These are phyloP conservation scores for Cyamopsis tetragonoloba DNA, from an alignment of 306 rosid genomes.

Conservation along the genomic window DNA sequence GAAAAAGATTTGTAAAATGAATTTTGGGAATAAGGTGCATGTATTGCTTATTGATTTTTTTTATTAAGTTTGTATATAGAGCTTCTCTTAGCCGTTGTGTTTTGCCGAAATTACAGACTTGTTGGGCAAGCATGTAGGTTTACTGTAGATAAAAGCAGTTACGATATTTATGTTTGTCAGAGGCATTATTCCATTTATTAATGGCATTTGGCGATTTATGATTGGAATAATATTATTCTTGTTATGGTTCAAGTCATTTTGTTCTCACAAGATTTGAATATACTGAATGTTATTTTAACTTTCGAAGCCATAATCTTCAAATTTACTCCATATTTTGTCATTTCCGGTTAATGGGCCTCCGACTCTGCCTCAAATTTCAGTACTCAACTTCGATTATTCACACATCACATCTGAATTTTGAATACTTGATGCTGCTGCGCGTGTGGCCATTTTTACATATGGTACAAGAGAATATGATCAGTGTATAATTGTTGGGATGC, in stretches of 20 bases:
- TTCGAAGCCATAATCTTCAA: background rate
- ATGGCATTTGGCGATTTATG: background rate
- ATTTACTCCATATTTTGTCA: background rate
- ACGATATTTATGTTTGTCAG: background rate
- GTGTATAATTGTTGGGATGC: too few relatives aligned
- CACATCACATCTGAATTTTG: too few relatives aligned
- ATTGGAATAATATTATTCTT: background rate
- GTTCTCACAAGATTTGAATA: background rate
- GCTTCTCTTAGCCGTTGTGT: background rate
- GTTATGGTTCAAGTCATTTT: background rate
- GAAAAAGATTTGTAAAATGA: conserved; percentile 16
- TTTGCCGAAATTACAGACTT: background rate
- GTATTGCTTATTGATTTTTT: background rate
- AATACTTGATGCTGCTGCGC: too few relatives aligned
- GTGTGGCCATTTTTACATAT: too few relatives aligned
- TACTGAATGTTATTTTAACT: background rate
- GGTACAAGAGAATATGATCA: too few relatives aligned
- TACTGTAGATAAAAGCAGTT: background rate
- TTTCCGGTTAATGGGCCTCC: background rate
- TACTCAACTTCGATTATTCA: too few relatives aligned
- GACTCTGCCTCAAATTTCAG: too few relatives aligned
- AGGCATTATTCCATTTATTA: background rate
- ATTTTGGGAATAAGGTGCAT: background rate
- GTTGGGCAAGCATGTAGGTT: background rate
- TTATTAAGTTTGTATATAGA: background rate